A percentile compares a stretch with the other conserved stretches of the same genome.
These are phyloP conservation scores for Yarrowia sp. DNA, from an alignment of 805 yeast species.

Conservation along the genomic window DNA sequence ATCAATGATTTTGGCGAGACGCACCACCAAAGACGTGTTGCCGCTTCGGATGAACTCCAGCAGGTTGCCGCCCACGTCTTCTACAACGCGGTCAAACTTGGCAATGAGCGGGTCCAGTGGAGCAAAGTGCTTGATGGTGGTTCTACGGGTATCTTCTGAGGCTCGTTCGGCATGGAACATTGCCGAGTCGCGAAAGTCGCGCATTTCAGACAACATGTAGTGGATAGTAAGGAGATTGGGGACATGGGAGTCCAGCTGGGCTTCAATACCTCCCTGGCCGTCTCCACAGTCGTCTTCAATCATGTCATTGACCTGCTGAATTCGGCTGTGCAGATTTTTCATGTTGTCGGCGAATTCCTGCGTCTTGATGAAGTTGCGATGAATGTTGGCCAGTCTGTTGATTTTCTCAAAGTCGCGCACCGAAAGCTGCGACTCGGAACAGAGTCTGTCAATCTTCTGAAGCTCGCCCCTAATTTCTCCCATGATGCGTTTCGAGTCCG, in stretches of 20 bases:
- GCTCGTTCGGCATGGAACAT: conserved; percentile 50
- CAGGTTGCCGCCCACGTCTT: conserved; percentile 61
- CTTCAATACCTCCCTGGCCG: conserved; percentile 39
- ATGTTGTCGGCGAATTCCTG: conserved; percentile 63
- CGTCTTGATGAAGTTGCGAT: conserved; percentile 70
- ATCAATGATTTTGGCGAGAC: conserved; percentile 73
- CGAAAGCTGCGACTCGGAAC: conserved; percentile 54
- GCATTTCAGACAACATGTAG: conserved; percentile 60
- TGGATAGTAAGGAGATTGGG: conserved; percentile 65
- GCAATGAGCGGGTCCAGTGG: conserved; percentile 49
- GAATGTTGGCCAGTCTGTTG: conserved; percentile 59
- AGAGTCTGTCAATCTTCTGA: conserved; percentile 44
- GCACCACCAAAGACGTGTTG: conserved; percentile 63
- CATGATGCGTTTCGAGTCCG: conserved; percentile 42
- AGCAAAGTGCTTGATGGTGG: conserved; percentile 54
- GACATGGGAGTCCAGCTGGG: conserved; percentile 44
- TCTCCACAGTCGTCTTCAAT: conserved; percentile 48
- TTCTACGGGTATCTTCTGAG: conserved; percentile 63
- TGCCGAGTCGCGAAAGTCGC: conserved; percentile 78
- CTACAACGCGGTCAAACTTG: conserved; percentile 59
- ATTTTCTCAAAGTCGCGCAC: conserved; percentile 68
- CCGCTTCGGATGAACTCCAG: conserved; percentile 71
- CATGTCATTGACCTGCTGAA: conserved; percentile 50
- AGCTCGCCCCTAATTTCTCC: conserved; percentile 38
- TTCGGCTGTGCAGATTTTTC: conserved; percentile 49